Percentiles rank a stretch among this genome's conserved stretches.
phyloP scores from a whole-genome alignment of 257 asterid species.

The Penstemon davidsonii region DNA sequence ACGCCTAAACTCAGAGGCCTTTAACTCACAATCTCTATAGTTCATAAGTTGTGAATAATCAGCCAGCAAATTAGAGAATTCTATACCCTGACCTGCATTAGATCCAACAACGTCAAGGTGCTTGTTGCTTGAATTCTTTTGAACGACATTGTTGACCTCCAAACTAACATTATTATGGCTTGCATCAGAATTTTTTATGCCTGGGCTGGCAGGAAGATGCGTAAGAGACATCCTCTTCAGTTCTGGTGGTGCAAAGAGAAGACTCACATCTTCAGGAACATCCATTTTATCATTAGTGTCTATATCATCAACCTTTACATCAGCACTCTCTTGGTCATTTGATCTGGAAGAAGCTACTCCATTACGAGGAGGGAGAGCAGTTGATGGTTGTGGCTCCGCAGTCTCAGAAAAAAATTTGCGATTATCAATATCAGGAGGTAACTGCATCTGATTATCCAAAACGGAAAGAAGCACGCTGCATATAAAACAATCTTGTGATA shows the following conservation, averaged over 20 bases:
- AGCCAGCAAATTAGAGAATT: slow-evolving; percentile 52
- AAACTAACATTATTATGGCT: slow-evolving; percentile 37
- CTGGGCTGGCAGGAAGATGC: slow-evolving; percentile 49
- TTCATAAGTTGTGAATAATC: slow-evolving; percentile 80
- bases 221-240: slow-evolving; percentile 60
- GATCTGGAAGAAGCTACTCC: slow-evolving; percentile 48
- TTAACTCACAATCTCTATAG: slow-evolving; percentile 76
- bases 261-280: slow-evolving; percentile 66
- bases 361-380: slow-evolving; percentile 41
- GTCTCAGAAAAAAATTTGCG: slow-evolving; percentile 48
- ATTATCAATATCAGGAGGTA: slow-evolving; percentile 79
- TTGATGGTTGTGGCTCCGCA: slow-evolving; percentile 44
- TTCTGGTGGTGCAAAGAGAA: slow-evolving; percentile 89
- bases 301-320: slow-evolving; percentile 49
- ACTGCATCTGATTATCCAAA: slow-evolving; percentile 85
- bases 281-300: slow-evolving; percentile 57
- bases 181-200: slow-evolving; percentile 43
- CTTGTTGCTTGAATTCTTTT: slow-evolving; percentile 36
- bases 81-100: slow-evolving; percentile 43
- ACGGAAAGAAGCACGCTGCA: slow-evolving; percentile 95
- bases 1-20: slow-evolving; percentile 91
- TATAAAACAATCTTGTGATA: slow-evolving; percentile 22
- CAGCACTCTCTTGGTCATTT: slow-evolving; percentile 59
- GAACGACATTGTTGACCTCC: slow-evolving; percentile 36
- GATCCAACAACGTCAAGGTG: slow-evolving; percentile 29